Conservation (phyloP, 2,329 filamentous ascomycete species). For the Ascochyta fabae region DNA sequence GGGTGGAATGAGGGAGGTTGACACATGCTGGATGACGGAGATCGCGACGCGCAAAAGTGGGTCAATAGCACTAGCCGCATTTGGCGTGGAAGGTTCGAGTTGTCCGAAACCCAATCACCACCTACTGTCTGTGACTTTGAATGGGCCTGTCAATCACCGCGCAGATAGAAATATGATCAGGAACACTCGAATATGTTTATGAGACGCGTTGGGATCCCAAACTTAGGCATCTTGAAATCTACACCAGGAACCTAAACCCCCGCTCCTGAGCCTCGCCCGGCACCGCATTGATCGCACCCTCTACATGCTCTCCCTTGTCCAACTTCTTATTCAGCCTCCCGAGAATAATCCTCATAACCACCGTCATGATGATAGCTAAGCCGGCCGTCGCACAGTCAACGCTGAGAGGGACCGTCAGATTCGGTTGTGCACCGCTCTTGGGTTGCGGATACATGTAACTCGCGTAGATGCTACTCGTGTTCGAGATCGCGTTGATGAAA, state of each 20-base stretch:
- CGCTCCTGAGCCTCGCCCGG: constrained; percentile 64
- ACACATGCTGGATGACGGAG: constrained; percentile 19
- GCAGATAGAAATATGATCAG: too few species aligned
- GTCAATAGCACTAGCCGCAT: constrained; percentile 14
- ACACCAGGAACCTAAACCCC: constrained; percentile 72
- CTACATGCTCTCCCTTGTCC: constrained; percentile 65
- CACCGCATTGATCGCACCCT: constrained; percentile 60
- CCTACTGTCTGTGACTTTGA: neutral
- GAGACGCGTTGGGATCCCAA: too few species aligned
- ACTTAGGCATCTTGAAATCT: neutral
- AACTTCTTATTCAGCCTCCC: constrained; percentile 72
- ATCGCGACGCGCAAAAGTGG: constrained; percentile 21
- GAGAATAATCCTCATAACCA: constrained; percentile 67
- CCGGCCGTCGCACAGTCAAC: constrained; percentile 72
- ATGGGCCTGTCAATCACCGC: neutral
- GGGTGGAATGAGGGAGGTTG: constrained; percentile 21
- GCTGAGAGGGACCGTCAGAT: constrained; percentile 64
- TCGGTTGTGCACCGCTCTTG: constrained; percentile 36
- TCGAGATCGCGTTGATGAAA: constrained; percentile 76
- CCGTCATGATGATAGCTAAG: constrained; percentile 69
- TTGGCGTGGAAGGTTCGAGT: constrained; percentile 31
- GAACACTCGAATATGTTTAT: too few species aligned
- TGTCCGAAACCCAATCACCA: constrained; percentile 9
- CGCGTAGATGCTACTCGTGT: constrained; percentile 73
- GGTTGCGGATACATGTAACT: constrained; percentile 69